phyloP scores from a whole-genome alignment of 2,329 filamentous ascomycete genomes.

The Orbilia brochopaga region DNA sequence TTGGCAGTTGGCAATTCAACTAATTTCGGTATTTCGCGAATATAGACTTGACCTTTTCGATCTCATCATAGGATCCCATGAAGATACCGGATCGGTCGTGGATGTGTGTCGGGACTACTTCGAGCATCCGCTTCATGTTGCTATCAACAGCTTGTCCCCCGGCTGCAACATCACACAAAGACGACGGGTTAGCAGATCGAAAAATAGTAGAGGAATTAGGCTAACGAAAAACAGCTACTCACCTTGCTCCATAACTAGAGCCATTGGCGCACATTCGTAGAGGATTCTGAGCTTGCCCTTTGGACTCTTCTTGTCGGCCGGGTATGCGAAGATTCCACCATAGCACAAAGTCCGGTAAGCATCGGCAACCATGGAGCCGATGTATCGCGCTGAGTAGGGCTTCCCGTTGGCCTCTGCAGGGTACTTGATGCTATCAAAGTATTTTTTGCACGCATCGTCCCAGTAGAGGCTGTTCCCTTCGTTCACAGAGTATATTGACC shows the following conservation, averaged over 20 bases:
- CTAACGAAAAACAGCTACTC: constrained; percentile 58
- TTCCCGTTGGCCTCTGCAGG: constrained; percentile 73
- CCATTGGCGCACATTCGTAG: constrained; percentile 99
- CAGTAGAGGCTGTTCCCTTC: constrained; percentile 98
- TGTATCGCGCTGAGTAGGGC: constrained; percentile 94
- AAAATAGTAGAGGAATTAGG: neutral
- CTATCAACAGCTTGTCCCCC: constrained; percentile 91
- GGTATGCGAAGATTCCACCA: constrained; percentile 96
- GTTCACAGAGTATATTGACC: constrained; percentile 95
- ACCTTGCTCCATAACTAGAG: constrained; percentile 98
- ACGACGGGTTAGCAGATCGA: neutral
- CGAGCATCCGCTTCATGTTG: constrained; percentile 87
- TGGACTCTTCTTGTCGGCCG: constrained; percentile 95
- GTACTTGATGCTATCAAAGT: constrained; percentile 87
- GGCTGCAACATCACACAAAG: constrained; percentile 62
- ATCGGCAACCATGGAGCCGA: constrained; percentile 97
- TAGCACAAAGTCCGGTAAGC: constrained; percentile 95
- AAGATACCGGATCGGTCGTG: constrained; percentile 96
- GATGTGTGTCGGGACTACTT: constrained; percentile 86
- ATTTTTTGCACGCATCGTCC: constrained; percentile 83
- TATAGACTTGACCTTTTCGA: constrained; percentile 90
- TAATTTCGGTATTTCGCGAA: constrained; percentile 66
- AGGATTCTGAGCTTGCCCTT: constrained; percentile 97
- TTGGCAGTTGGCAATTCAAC: neutral
- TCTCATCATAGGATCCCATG: constrained; percentile 90